Conservation (phyloP, 257 asterid genomes). For the Mentha longifolia region DNA sequence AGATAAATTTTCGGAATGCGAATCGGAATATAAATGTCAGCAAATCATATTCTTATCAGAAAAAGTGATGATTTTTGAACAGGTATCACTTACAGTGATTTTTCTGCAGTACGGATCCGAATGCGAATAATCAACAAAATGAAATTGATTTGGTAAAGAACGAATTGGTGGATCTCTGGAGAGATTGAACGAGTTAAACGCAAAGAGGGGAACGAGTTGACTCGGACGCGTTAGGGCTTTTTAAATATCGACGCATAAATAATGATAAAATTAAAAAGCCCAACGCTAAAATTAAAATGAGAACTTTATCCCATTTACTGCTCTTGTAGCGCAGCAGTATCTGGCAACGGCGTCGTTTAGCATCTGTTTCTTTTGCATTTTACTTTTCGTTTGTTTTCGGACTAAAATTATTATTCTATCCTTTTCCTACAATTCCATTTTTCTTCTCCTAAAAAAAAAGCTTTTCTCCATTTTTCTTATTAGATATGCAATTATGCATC, state of each 20-base stretch:
- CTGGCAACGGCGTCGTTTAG: not conserved
- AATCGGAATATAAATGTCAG: conserved; percentile 6
- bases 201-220: conserved; percentile 35
- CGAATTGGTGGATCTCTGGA: conserved; percentile 33
- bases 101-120: conserved; percentile 33
- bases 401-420: too few species aligned
- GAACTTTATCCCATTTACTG: conserved; percentile 11
- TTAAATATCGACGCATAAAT: conserved; percentile 17
- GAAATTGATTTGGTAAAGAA: conserved; percentile 5
- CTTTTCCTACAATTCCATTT: too few species aligned
- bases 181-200: conserved; percentile 39
- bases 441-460: too few species aligned
- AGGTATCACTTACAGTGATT: conserved; percentile 33
- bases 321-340: not conserved
- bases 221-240: conserved; percentile 47
- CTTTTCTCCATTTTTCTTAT: too few species aligned
- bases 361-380: too few species aligned
- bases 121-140: conserved; percentile 21
- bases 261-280: conserved; percentile 12
- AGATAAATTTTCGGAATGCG: not conserved
- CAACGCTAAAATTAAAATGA: conserved; percentile 25
- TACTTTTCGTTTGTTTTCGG: too few species aligned
- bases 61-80: not conserved
- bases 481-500: too few species aligned
- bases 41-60: conserved; percentile 21